Percentiles rank a stretch among this genome's conserved stretches.
Evolutionary conservation across 495 filamentous ascomycete genomes (phyloP).

Genomic region (Neurospora sp.): DNA sequence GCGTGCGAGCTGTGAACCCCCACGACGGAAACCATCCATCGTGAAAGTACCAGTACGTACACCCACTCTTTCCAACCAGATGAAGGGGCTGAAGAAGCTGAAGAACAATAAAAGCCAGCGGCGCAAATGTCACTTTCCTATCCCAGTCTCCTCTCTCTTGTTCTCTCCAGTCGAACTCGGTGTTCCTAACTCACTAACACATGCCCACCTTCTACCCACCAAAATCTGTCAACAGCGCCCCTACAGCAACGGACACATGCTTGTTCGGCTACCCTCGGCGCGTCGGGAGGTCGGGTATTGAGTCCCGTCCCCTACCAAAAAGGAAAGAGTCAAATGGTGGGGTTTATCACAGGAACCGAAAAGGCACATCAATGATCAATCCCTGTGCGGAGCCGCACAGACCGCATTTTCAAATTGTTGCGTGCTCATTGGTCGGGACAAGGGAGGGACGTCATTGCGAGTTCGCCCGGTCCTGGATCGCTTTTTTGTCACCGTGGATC

Average conservation of each 20-base stretch:
- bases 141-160: background rate
- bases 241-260: background rate
- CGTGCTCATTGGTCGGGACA: constrained; percentile 12
- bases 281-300: background rate
- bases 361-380: background rate
- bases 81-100: background rate
- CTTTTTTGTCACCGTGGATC: background rate
- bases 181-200: background rate
- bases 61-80: no score
- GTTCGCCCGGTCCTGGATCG: background rate
- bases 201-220: background rate
- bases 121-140: background rate
- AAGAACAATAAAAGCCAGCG: background rate
- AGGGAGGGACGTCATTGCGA: constrained; percentile 19
- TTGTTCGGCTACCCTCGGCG: constrained; percentile 5
- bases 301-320: background rate
- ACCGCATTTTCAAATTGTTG: constrained; percentile 18
- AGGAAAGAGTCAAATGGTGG: background rate
- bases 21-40: background rate
- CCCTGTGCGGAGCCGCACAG: constrained; percentile 8
- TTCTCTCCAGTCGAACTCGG: background rate
- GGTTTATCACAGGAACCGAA: background rate
- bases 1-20: no score
- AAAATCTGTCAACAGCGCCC: background rate
- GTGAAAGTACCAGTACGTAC: background rate